A percentile compares a stretch with the other conserved stretches of the same genome.
phyloP scores from a whole-genome alignment of 208 protist species.

The Leishmania mexicana region DNA sequence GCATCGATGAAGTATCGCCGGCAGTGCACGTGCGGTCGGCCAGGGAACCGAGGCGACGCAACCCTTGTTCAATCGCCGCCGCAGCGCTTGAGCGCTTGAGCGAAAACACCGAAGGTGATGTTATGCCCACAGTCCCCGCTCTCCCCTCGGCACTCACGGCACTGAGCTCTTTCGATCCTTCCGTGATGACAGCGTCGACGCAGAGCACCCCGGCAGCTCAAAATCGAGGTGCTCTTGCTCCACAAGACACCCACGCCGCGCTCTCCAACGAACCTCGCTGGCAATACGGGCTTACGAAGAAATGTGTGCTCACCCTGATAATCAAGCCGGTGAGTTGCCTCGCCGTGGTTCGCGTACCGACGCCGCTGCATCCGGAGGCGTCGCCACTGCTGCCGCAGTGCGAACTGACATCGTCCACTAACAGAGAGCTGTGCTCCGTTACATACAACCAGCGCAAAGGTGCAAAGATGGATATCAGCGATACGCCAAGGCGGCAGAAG shows the following conservation, averaged over 20 bases:
- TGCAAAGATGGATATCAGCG: neutral
- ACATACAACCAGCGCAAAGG: neutral
- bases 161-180: neutral
- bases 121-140: too few relatives aligned
- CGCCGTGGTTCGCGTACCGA: neutral
- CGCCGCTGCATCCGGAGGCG: neutral
- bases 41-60: neutral
- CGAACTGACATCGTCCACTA: neutral
- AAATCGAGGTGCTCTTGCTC: too few relatives aligned
- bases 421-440: neutral
- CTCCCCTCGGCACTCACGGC: neutral
- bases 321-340: slow-evolving; percentile 1
- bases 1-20: neutral
- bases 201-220: neutral
- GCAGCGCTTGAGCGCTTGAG: neutral
- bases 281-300: neutral
- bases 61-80: neutral
- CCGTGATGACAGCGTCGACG: neutral
- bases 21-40: neutral
- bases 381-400: neutral
- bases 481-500: neutral
- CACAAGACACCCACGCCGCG: neutral
- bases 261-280: neutral
- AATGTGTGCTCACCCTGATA: neutral
- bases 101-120: neutral